These are phyloP conservation scores for Gastrodia elata DNA, from an alignment of 106 monocot genomes.

Conservation along the genomic window DNA sequence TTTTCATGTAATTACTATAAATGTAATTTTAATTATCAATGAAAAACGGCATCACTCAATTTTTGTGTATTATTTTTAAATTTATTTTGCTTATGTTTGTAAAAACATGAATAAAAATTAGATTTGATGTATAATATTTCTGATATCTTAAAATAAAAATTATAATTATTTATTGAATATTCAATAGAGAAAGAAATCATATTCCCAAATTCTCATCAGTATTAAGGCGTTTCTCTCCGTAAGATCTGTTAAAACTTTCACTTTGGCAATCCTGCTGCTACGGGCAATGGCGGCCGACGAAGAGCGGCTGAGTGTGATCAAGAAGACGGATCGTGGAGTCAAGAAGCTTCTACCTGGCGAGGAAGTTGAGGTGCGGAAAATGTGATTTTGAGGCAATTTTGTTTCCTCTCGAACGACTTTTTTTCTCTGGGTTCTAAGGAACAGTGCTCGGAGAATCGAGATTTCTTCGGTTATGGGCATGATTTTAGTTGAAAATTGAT, in stretches of 20 bases:
- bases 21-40: too few relatives aligned
- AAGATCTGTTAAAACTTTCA: background rate
- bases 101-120: too few relatives aligned
- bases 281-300: conserved; percentile 6
- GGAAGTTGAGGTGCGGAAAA: background rate
- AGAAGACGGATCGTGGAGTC: background rate
- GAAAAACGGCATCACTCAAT: too few relatives aligned
- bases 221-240: background rate
- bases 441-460: background rate
- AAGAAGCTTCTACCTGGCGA: conserved; percentile 4
- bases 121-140: too few relatives aligned
- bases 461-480: background rate
- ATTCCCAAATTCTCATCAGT: background rate
- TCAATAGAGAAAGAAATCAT: background rate
- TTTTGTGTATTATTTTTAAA: too few relatives aligned
- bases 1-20: too few relatives aligned
- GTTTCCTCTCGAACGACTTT: background rate
- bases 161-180: too few relatives aligned
- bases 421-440: background rate
- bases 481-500: background rate
- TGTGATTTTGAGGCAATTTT: background rate
- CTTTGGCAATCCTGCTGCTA: background rate
- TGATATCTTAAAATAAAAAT: too few relatives aligned
- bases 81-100: too few relatives aligned
- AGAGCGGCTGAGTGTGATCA: background rate